These are phyloP conservation scores for Colletotrichum spinosum DNA, from an alignment of 2,329 filamentous ascomycete species.

Conservation along the genomic window DNA sequence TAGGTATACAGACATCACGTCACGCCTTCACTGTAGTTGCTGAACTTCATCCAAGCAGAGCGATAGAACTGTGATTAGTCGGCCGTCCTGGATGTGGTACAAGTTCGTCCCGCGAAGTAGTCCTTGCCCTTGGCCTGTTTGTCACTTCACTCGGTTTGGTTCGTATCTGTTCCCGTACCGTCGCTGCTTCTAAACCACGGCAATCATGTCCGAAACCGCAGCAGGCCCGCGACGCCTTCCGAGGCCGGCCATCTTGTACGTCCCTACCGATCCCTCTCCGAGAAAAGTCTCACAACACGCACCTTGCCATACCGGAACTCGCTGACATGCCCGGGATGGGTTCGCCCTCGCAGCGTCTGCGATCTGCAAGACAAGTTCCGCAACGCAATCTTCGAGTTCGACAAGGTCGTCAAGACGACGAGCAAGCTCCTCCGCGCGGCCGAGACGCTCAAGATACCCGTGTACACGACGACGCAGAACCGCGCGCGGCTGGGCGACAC, in stretches of 20 bases:
- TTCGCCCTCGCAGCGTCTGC: conserved; percentile 74
- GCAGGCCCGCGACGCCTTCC: conserved; percentile 32
- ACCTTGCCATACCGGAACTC: no score
- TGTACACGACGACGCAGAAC: conserved; percentile 90
- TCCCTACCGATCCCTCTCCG: neutral
- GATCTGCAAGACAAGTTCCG: conserved; percentile 96
- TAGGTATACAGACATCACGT: conserved; percentile 1
- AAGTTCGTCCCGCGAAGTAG: conserved; percentile 14
- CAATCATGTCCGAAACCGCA: conserved; percentile 30
- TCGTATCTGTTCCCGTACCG: conserved; percentile 9
- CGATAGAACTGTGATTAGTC: no score
- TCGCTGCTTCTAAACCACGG: conserved; percentile 22
- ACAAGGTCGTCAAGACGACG: conserved; percentile 79
- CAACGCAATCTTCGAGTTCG: conserved; percentile 83
- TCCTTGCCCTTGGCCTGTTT: neutral
- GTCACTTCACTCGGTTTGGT: neutral
- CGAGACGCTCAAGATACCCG: conserved; percentile 76
- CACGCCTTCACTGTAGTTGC: no score
- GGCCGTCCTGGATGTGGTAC: neutral
- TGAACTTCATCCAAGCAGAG: no score
- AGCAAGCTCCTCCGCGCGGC: conserved; percentile 76
- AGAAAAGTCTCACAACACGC: no score
- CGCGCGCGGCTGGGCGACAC: conserved; percentile 82
- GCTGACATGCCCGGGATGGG: neutral
- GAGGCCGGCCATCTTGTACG: conserved; percentile 37